Percentiles rank a stretch among this genome's conserved stretches.
phyloP scores from a whole-genome alignment of 2,329 filamentous ascomycete species.

The Kalmusia sp. region DNA sequence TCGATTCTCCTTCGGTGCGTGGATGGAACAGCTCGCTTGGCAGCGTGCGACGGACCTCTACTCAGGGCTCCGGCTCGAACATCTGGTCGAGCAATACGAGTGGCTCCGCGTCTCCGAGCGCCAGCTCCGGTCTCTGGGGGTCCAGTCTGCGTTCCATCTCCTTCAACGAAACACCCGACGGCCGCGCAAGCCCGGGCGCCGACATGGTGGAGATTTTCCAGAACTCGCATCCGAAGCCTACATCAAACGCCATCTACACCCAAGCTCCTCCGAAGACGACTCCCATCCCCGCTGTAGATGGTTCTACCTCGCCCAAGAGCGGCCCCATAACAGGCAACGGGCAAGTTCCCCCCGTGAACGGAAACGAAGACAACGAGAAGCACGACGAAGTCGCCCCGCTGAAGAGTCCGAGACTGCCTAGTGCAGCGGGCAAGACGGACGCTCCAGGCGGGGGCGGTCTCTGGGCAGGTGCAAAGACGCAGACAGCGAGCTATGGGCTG shows the following conservation, averaged over 20 bases:
- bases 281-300: constrained; percentile 9
- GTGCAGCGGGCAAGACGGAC: neutral
- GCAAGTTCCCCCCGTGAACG: constrained; percentile 25
- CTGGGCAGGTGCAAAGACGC: constrained; percentile 31
- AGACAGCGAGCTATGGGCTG: constrained; percentile 43
- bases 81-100: constrained; percentile 25
- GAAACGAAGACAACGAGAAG: constrained; percentile 37
- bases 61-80: constrained; percentile 34
- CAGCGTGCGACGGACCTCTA: constrained; percentile 49
- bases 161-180: constrained; percentile 19
- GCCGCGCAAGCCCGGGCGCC: constrained; percentile 30
- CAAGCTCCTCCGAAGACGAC: constrained; percentile 4
- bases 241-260: constrained; percentile 9
- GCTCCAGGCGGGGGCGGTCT: constrained; percentile 20
- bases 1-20: constrained; percentile 36
- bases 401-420: constrained; percentile 18
- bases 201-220: constrained; percentile 46
- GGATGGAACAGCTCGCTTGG: constrained; percentile 47
- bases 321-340: too few relatives aligned
- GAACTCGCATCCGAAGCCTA: constrained; percentile 31
- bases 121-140: constrained; percentile 46
- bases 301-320: constrained; percentile 12
- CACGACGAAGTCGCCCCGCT: constrained; percentile 41
- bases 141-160: constrained; percentile 34
- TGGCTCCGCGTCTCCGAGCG: constrained; percentile 29